Base-by-base conservation (phyloP, 1,284 basidiomycete genomes). In the Sanghuangporus sanghuang region DNA sequence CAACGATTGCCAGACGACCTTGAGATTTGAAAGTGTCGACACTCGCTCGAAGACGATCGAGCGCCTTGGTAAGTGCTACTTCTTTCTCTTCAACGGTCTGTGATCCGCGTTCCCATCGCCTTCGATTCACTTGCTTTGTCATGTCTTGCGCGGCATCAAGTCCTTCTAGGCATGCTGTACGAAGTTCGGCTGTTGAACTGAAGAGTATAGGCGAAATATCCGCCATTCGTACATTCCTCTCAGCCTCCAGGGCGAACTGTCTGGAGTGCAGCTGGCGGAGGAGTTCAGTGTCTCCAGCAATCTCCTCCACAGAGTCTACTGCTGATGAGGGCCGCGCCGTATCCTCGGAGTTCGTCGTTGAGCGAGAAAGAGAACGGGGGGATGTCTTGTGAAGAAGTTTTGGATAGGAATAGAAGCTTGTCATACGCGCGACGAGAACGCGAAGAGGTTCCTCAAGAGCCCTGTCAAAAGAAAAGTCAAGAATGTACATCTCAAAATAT, bases 201-300 rank as follows among this genome's bases (percentile, higher is more conserved):
- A 73, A 72, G 62, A 89, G 71, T 11, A 80, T 72, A 1, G 84
- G 82, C 8, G 87, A 69, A 42, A 88, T 73, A 56, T 83, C 79
- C 18, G 69, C 63, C 14, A 82, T 72, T 32, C 77, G 75, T 18
- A 83, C 75, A 23, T 70, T 68, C 66, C 80, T 72, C 38, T 74
- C 68, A 1, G 68, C 66, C 67, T 83, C 82, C 14, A 70, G 68
- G 2, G 69, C 65, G 7, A 61, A 59, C 62, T 76, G 72, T 49
- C 69, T 70, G 11, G 71, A 69, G 49, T 72, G 73, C 57, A 80
- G 70, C 49, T 79, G 76, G 27, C 74, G 76, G 18, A 81, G 71
- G 54, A 81, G 75, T 66, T 75, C 73, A 0, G 78, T 78, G 67
- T 81, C 80, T 55, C 71, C 69, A 23, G 42, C 50, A 21, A 54